Base-by-base conservation (phyloP, 352 stramenopile genomes). In the Pythium utonaiense region DNA sequence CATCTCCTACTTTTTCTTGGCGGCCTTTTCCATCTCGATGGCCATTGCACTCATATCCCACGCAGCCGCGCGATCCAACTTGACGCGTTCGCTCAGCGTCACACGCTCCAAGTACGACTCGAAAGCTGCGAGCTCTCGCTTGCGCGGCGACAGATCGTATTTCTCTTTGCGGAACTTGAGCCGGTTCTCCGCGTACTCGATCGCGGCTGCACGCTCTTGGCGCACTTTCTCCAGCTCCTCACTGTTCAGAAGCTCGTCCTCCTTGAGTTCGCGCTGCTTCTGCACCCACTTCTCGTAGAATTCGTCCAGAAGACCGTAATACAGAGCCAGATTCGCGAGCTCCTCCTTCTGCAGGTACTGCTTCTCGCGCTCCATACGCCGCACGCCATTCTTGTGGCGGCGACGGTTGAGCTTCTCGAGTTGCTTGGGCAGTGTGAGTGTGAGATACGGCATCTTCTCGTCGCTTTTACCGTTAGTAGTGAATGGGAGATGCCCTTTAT, bases 401-500 rank as follows among this genome's bases (percentile, higher is more conserved):
- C 75, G 73, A 9, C 22, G 16, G 34, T 75, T 68, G 4, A 66
- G 62, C 50, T 85, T 88, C 3, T 62, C 56, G 0, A 91, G 62
- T 28, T 69, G 56, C 3, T 28, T 42, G 1, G 77, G 75, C 17
- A 91, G 31, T 3, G 64, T 58, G 1, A 71, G 68, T 1, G 69
- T 80, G 16, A 88, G 53, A 54, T 80, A 88, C 12, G 73, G 63
- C 78, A 88, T 83, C 49, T 82, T 84, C 42, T 76, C 67, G 30
- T 66, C 60, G 38, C 77, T 89, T 57, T 87, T 88, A 24, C 77
- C 78, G 27, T 88, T 87, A 3, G 81, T 89, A 16, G 81, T 89
- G 57, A 88, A 91, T 1, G 78, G 77, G 17, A 72, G 54, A 19
- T 77, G 65, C 14, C 64, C 56, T 17, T 38, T 58, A 27, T 55